Evolutionary conservation across 2,329 filamentous ascomycete species (phyloP).

Genomic region (Tolypocladium sp.): DNA sequence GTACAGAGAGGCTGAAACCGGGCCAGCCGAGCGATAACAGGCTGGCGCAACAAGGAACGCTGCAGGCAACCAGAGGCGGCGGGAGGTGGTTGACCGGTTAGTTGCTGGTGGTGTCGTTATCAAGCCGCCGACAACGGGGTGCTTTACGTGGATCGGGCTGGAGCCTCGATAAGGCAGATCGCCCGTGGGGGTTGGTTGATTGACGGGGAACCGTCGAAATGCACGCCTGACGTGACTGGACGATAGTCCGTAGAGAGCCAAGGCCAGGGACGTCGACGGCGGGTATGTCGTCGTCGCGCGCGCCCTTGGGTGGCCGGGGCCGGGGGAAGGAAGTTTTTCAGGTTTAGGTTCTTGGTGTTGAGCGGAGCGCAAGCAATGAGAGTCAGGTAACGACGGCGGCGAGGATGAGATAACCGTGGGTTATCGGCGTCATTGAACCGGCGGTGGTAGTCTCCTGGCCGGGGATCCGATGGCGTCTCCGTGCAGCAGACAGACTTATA

Average conservation of each 20-base stretch:
- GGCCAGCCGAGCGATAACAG: not conserved
- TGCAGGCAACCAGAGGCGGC: not conserved
- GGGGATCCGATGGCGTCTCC: not conserved
- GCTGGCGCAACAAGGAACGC: not conserved
- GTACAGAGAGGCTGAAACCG: not conserved
- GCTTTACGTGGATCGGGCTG: not conserved
- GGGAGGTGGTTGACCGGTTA: not conserved
- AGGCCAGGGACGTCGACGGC: not conserved
- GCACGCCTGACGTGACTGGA: not conserved
- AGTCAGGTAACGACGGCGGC: conserved; percentile 42
- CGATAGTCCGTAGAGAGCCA: not conserved
- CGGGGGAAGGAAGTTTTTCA: not conserved
- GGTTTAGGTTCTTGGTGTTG: not conserved
- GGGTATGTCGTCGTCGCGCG: not conserved
- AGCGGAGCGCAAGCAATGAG: not conserved
- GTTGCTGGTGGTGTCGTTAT: not conserved
- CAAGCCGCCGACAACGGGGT: not conserved
- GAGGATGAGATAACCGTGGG: conserved; percentile 48
- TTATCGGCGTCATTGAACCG: conserved; percentile 46
- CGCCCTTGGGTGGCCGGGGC: not conserved
- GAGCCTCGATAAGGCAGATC: not conserved
- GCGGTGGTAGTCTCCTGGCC: conserved; percentile 5
- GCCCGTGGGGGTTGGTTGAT: not conserved
- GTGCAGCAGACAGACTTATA: not conserved
- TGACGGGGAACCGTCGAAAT: not conserved